Conservation (phyloP, 441 rosid genomes). For the Raphanus hybrid region DNA sequence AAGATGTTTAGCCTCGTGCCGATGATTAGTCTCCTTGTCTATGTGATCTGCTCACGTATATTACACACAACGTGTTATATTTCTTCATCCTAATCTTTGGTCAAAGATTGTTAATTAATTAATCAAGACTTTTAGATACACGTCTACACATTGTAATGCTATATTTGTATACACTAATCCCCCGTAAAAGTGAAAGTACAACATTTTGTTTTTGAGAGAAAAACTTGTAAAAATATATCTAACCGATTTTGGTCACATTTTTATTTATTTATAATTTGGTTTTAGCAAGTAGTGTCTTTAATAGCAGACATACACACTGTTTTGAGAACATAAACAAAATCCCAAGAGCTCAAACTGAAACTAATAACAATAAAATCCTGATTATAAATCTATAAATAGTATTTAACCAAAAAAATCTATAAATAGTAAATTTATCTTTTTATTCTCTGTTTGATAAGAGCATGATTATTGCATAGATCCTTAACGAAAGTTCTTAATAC, state of each 20-base stretch:
- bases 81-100: neutral
- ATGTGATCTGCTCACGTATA: constrained; percentile 16
- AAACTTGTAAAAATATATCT: neutral
- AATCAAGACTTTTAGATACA: neutral
- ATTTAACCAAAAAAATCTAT: too few species aligned
- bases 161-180: neutral
- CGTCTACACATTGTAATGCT: neutral
- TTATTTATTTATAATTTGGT: neutral
- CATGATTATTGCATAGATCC: too few species aligned
- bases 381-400: too few species aligned
- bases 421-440: neutral
- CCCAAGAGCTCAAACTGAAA: neutral
- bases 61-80: neutral
- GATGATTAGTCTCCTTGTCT: constrained; percentile 19
- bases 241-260: neutral
- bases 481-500: too few species aligned
- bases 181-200: neutral
- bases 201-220: neutral
- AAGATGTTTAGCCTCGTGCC: constrained; percentile 27
- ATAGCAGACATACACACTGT: neutral
- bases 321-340: neutral
- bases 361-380: neutral
- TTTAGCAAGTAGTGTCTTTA: neutral
- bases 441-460: neutral
- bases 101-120: neutral